A percentile compares a stretch with the other conserved stretches of the same genome.
These are phyloP conservation scores for Arthrobotrys entomopaga DNA, from an alignment of 2,329 filamentous ascomycete species.

Conservation along the genomic window DNA sequence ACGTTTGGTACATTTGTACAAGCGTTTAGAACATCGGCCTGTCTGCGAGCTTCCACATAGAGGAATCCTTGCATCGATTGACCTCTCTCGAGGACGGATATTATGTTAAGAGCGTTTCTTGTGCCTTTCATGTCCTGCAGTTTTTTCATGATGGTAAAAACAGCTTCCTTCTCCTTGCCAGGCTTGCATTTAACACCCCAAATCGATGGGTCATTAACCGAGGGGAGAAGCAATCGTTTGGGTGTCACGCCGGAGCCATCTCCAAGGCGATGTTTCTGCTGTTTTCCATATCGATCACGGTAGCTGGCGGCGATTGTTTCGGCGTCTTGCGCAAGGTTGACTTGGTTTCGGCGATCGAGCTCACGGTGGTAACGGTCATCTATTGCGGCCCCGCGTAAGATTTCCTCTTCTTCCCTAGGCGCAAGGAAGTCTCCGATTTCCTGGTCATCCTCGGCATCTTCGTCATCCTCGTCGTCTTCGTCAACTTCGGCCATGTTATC, in stretches of 20 bases:
- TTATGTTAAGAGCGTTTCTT: constrained; percentile 83
- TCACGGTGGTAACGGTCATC: constrained; percentile 94
- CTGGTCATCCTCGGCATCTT: constrained; percentile 87
- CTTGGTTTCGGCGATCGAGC: constrained; percentile 88
- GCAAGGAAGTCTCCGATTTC: constrained; percentile 78
- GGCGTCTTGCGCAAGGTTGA: constrained; percentile 86
- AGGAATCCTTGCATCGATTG: constrained; percentile 91
- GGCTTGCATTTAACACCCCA: constrained; percentile 94
- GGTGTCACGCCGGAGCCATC: constrained; percentile 81
- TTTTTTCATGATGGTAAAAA: constrained; percentile 87
- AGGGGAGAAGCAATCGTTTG: constrained; percentile 85
- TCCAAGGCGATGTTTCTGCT: constrained; percentile 72
- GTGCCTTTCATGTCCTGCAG: constrained; percentile 81
- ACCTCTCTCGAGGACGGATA: constrained; percentile 89
- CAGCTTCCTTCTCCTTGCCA: constrained; percentile 91
- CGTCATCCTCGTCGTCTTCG: constrained; percentile 85
- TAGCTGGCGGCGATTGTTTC: constrained; percentile 90
- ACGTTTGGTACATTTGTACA: constrained; percentile 87
- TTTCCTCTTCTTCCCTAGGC: constrained; percentile 73
- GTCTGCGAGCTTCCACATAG: constrained; percentile 89
- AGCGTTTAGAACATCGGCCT: constrained; percentile 84
- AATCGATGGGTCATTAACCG: constrained; percentile 93
- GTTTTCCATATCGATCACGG: constrained; percentile 86
- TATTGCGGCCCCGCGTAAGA: constrained; percentile 74
- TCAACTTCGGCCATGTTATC: constrained; percentile 99